Percentiles rank a stretch among this genome's conserved stretches.
Conservation (phyloP, 2,329 filamentous ascomycete species). For the Septoria linicola region DNA sequence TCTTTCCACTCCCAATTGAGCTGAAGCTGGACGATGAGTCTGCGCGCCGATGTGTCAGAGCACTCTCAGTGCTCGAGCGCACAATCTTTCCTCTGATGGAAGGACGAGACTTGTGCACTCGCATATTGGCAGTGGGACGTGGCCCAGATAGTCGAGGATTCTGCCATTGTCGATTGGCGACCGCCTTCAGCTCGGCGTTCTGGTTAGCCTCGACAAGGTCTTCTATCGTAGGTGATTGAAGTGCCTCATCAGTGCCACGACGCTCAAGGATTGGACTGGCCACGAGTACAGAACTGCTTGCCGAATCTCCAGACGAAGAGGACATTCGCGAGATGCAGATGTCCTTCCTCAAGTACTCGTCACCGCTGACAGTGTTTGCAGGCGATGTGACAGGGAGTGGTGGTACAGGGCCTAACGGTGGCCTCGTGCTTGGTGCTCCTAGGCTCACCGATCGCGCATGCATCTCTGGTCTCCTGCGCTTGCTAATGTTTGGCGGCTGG, state of each 20-base stretch:
- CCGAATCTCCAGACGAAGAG: conserved; percentile 43
- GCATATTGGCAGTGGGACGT: conserved; percentile 25
- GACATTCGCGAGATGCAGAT: conserved; percentile 41
- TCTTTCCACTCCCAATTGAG: conserved; percentile 28
- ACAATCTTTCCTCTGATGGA: conserved; percentile 33
- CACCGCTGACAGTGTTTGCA: conserved; percentile 6
- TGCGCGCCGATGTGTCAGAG: conserved; percentile 18
- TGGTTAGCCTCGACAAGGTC: conserved; percentile 31
- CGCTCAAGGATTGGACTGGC: conserved; percentile 39
- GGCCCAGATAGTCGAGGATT: conserved; percentile 37
- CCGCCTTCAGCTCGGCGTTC: conserved; percentile 37
- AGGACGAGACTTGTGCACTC: conserved; percentile 28
- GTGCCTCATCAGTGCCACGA: conserved; percentile 19
- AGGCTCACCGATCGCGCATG: conserved; percentile 38
- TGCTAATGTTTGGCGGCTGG: conserved; percentile 13
- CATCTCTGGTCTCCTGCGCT: conserved; percentile 24
- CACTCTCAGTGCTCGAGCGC: conserved; percentile 30
- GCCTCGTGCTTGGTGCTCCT: conserved; percentile 39
- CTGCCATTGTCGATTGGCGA: conserved; percentile 40
- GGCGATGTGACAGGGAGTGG: conserved; percentile 41
- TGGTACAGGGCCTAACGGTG: conserved; percentile 45
- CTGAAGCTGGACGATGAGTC: conserved; percentile 28
- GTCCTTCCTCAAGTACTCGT: conserved; percentile 18
- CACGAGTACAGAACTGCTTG: conserved; percentile 43
- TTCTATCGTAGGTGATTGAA: conserved; percentile 32